Evolutionary conservation across 2,329 filamentous ascomycete genomes (phyloP).

Genomic region (Penicillium sp.): DNA sequence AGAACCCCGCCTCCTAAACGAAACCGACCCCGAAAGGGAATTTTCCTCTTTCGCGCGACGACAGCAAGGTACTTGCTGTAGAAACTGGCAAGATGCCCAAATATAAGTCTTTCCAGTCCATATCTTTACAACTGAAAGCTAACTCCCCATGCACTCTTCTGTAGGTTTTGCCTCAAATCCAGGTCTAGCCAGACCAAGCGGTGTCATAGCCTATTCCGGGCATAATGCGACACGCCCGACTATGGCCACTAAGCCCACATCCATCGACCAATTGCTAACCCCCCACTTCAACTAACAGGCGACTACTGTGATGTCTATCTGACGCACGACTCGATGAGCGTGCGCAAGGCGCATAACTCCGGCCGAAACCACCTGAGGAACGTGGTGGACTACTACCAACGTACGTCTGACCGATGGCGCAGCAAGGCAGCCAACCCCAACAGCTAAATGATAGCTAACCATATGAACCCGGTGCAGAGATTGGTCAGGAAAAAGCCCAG

Average conservation of each 20-base stretch:
- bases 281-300: constrained; percentile 45
- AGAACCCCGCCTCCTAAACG: neutral
- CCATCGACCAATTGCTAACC: constrained; percentile 10
- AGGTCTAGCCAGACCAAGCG: neutral
- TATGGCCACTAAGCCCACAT: neutral
- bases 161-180: constrained; percentile 46
- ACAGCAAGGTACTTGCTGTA: constrained; percentile 19
- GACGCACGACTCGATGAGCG: constrained; percentile 99
- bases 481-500: constrained; percentile 97
- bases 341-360: constrained; percentile 97
- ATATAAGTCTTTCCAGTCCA: constrained; percentile 61
- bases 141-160: constrained; percentile 64
- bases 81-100: constrained; percentile 69
- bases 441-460: neutral
- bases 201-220: constrained; percentile 4
- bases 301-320: constrained; percentile 99
- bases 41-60: constrained; percentile 22
- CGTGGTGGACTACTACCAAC: constrained; percentile 97
- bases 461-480: constrained; percentile 61
- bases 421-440: neutral
- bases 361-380: constrained; percentile 96
- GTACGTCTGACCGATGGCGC: constrained; percentile 46
- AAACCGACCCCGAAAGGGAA: constrained; percentile 14
- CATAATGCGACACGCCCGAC: constrained; percentile 5
- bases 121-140: constrained; percentile 27